phyloP scores from a whole-genome alignment of 768 basidiomycete genomes.

The Boletellus sp. region DNA sequence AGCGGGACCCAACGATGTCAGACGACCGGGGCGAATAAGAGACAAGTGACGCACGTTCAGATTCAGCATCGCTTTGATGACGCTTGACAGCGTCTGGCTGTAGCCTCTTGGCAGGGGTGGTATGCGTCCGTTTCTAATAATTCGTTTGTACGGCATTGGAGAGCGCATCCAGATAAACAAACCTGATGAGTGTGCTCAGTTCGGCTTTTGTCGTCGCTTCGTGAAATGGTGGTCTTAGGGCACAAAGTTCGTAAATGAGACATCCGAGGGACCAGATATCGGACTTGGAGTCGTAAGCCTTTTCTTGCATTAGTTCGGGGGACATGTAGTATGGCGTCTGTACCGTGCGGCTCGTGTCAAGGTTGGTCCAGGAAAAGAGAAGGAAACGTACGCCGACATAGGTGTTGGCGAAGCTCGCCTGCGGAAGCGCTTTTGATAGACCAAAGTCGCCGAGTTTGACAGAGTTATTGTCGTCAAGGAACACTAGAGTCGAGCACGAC shows the following conservation, averaged over 20 bases:
- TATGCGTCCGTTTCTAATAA: conserved; percentile 74
- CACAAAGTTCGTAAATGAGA: conserved; percentile 94
- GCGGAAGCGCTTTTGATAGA: conserved; percentile 84
- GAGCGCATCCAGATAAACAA: conserved; percentile 13
- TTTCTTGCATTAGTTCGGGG: conserved; percentile 89
- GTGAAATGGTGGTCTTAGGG: conserved; percentile 89
- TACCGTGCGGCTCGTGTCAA: conserved; percentile 37
- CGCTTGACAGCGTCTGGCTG: conserved; percentile 62
- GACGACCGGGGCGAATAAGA: conserved; percentile 27
- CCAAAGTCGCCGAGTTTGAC: conserved; percentile 98
- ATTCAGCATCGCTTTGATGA: conserved; percentile 86
- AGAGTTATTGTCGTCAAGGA: conserved; percentile 77
- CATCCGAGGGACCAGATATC: conserved; percentile 99
- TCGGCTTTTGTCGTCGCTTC: conserved; percentile 89
- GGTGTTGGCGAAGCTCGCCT: conserved; percentile 88
- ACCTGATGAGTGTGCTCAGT: conserved; percentile 79
- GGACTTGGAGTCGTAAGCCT: conserved; percentile 94
- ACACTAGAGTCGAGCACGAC: conserved; percentile 59
- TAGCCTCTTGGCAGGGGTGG: conserved; percentile 86
- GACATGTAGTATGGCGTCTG: conserved; percentile 99
- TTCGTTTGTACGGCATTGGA: background rate
- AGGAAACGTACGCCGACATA: conserved; percentile 82
- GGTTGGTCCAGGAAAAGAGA: background rate
- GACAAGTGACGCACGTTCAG: conserved; percentile 56
- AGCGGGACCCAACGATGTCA: conserved; percentile 7